A percentile compares a stretch with the other conserved stretches of the same genome.
phyloP scores from a whole-genome alignment of 2,329 filamentous ascomycete species.

The Cryoendolithus antarcticus region DNA sequence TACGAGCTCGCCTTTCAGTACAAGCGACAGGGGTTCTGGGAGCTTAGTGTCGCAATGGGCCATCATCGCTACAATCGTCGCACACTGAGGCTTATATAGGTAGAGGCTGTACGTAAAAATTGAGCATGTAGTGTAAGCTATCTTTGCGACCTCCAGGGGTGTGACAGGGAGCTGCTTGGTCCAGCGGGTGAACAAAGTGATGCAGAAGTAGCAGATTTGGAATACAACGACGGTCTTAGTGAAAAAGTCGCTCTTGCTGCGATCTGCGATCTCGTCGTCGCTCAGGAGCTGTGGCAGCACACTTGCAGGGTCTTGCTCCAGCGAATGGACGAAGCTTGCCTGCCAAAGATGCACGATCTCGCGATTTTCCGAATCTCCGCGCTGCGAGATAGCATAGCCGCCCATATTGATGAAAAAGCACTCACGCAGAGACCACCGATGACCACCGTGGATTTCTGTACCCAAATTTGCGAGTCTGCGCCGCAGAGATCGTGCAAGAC shows the following conservation, averaged over 20 bases:
- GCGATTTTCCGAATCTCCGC: too few relatives aligned
- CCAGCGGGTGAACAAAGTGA: neutral
- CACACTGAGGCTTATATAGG: constrained; percentile 5
- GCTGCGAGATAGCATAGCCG: constrained; percentile 10
- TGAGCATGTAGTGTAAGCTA: constrained; percentile 6
- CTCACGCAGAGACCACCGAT: constrained; percentile 18
- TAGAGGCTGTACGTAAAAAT: constrained; percentile 3
- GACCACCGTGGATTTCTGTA: neutral
- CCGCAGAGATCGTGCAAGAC: neutral
- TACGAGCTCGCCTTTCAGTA: neutral
- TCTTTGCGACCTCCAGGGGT: constrained; percentile 4
- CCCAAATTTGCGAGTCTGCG: neutral
- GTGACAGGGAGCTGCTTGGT: neutral
- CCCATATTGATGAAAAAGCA: constrained; percentile 23
- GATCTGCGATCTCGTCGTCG: constrained; percentile 21
- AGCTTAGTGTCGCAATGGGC: too few relatives aligned
- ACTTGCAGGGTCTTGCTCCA: neutral
- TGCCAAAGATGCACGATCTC: too few relatives aligned
- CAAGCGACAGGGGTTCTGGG: too few relatives aligned
- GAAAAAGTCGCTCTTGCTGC: constrained; percentile 27
- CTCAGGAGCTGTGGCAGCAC: neutral
- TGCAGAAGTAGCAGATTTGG: constrained; percentile 6
- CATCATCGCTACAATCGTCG: neutral
- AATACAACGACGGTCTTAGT: constrained; percentile 17
- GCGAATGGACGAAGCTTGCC: neutral